A percentile compares a stretch with the other conserved stretches of the same genome.
These are phyloP conservation scores for Metschnikowia colocasiae DNA, from an alignment of 805 yeast genomes.

Conservation along the genomic window DNA sequence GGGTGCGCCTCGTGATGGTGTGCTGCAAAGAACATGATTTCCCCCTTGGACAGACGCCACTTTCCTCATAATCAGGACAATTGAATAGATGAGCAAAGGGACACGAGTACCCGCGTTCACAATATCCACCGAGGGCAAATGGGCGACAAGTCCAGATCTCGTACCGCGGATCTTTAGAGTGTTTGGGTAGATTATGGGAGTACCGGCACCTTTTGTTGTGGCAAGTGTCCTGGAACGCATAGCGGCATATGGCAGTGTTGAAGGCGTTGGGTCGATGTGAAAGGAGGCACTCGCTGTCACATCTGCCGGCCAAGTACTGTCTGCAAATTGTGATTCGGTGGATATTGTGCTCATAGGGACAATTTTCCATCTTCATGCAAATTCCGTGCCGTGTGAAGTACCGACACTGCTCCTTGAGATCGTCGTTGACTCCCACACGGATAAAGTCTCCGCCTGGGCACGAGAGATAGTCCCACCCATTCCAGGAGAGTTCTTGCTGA, in stretches of 20 bases:
- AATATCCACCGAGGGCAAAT: slow-evolving; percentile 67
- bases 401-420: slow-evolving; percentile 25
- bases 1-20: slow-evolving; percentile 27
- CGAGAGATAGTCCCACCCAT: slow-evolving; percentile 16
- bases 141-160: slow-evolving; percentile 56
- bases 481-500: slow-evolving; percentile 27
- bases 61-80: slow-evolving; percentile 70
- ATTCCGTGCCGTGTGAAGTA: slow-evolving; percentile 43
- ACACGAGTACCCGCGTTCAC: slow-evolving; percentile 58
- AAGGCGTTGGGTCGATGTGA: slow-evolving; percentile 57
- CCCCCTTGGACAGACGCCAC: slow-evolving; percentile 56
- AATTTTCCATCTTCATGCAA: slow-evolving; percentile 50
- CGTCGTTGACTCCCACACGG: background rate
- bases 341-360: slow-evolving; percentile 53
- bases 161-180: slow-evolving; percentile 41
- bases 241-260: slow-evolving; percentile 47
- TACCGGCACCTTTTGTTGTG: slow-evolving; percentile 50
- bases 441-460: slow-evolving; percentile 9
- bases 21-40: slow-evolving; percentile 53
- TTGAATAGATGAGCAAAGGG: slow-evolving; percentile 52
- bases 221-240: slow-evolving; percentile 26
- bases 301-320: slow-evolving; percentile 43
- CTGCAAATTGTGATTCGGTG: slow-evolving; percentile 55
- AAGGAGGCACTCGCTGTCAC: slow-evolving; percentile 49
- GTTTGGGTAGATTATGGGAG: slow-evolving; percentile 42